phyloP scores from a whole-genome alignment of 208 protist genomes.

The Angomonas ambiguus region DNA sequence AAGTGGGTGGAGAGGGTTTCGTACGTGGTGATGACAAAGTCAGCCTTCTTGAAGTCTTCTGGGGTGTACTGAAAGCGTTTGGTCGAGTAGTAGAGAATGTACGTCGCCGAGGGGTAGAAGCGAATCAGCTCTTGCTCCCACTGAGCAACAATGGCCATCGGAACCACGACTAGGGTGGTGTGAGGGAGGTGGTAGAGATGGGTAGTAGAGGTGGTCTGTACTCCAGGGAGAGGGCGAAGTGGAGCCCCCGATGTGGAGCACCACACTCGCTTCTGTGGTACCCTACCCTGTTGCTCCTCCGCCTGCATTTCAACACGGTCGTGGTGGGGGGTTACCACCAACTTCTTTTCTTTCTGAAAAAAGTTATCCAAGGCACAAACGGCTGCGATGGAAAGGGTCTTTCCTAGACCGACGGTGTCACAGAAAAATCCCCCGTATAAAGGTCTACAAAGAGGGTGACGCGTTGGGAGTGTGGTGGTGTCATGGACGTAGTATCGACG shows the following conservation, averaged over 20 bases:
- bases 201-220: not conserved
- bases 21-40: slow-evolving; percentile 70
- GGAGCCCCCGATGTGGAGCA: slow-evolving; percentile 13
- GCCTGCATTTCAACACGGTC: not conserved
- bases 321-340: not conserved
- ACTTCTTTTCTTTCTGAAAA: slow-evolving; percentile 4
- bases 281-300: not conserved
- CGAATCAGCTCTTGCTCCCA: slow-evolving; percentile 47
- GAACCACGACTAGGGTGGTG: slow-evolving; percentile 54
- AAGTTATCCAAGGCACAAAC: slow-evolving; percentile 31
- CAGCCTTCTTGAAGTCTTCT: slow-evolving; percentile 26
- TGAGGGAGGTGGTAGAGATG: slow-evolving; percentile 16
- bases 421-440: slow-evolving; percentile 44
- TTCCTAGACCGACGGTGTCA: slow-evolving; percentile 69
- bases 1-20: slow-evolving; percentile 51
- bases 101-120: slow-evolving; percentile 38
- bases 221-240: slow-evolving; percentile 2
- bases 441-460: not conserved
- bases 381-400: slow-evolving; percentile 53
- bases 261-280: not conserved
- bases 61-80: slow-evolving; percentile 34
- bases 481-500: slow-evolving; percentile 7
- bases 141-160: slow-evolving; percentile 42
- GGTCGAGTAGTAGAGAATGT: slow-evolving; percentile 48
- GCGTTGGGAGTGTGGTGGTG: not conserved